phyloP scores from a whole-genome alignment of 1,284 basidiomycete genomes.

The Blastosporella zonata region DNA sequence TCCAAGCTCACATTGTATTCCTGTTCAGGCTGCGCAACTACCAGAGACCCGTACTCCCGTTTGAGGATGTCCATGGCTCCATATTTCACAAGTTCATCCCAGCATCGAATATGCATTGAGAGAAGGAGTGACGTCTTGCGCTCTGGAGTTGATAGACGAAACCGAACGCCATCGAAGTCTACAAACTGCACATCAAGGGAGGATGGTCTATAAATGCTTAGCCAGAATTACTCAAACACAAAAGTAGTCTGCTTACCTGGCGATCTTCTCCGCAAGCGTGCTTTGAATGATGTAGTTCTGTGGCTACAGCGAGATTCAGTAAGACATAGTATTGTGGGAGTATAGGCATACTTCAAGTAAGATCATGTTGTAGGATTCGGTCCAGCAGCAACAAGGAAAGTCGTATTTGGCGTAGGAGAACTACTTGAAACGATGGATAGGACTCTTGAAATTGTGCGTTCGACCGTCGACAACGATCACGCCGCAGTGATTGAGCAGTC shows the following conservation, averaged over 20 bases:
- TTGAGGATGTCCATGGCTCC: constrained; percentile 82
- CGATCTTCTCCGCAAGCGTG: constrained; percentile 86
- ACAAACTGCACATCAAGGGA: constrained; percentile 95
- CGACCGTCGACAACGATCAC: not conserved
- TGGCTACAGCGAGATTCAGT: constrained; percentile 44
- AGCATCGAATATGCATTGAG: constrained; percentile 97
- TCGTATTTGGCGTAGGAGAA: too few species aligned
- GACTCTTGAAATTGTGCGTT: too few species aligned
- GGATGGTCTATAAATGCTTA: constrained; percentile 60
- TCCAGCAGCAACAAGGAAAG: too few species aligned
- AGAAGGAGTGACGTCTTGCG: constrained; percentile 80
- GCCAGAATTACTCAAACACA: not conserved
- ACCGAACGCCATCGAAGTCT: constrained; percentile 96
- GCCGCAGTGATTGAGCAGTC: not conserved
- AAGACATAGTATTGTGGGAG: not conserved
- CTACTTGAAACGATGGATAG: too few species aligned
- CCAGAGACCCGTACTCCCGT: constrained; percentile 80
- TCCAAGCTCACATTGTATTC: constrained; percentile 89
- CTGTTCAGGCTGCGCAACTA: constrained; percentile 64
- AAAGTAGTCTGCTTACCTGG: constrained; percentile 58
- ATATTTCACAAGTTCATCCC: constrained; percentile 88
- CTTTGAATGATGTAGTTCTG: constrained; percentile 93
- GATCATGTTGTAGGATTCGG: constrained; percentile 32
- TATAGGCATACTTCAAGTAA: constrained; percentile 37
- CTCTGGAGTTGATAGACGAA: constrained; percentile 87